Evolutionary conservation across 495 filamentous ascomycete genomes (phyloP).

Genomic region (Penicillium crystallinum): DNA sequence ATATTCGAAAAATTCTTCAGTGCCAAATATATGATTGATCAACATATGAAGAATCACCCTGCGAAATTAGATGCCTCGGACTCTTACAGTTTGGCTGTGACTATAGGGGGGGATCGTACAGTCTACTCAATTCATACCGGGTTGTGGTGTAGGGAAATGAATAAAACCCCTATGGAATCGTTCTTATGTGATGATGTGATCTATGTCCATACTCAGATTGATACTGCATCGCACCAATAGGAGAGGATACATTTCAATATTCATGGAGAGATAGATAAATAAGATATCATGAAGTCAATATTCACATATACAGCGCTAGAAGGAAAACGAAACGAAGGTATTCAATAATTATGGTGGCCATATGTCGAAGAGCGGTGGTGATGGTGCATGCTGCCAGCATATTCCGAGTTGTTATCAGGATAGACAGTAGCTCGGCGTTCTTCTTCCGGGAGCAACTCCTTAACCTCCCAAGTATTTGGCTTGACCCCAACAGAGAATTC

Average conservation of each 20-base stretch:
- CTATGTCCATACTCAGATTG: not conserved
- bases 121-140: no score
- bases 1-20: not conserved
- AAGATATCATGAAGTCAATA: slow-evolving; percentile 15
- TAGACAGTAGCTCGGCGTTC: slow-evolving; percentile 76
- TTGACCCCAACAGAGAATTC: slow-evolving; percentile 96
- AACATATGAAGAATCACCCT: not conserved
- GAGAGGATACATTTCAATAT: not conserved
- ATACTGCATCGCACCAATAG: not conserved
- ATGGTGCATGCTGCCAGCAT: slow-evolving; percentile 55
- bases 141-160: no score
- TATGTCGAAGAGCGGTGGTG: slow-evolving; percentile 44
- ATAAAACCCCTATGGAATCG: no score
- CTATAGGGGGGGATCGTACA: no score
- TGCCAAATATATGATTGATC: not conserved
- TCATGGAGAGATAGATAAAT: slow-evolving; percentile 4
- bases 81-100: not conserved
- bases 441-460: slow-evolving; percentile 86
- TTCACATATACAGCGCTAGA: slow-evolving; percentile 17
- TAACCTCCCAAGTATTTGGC: slow-evolving; percentile 97
- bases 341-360: slow-evolving; percentile 32
- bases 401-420: slow-evolving; percentile 58
- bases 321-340: not conserved
- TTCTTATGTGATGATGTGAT: slow-evolving; percentile 2
- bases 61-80: not conserved